Base-by-base conservation (phyloP, 2,329 filamentous ascomycete species). In the Sporothrix dimorphospora region DNA sequence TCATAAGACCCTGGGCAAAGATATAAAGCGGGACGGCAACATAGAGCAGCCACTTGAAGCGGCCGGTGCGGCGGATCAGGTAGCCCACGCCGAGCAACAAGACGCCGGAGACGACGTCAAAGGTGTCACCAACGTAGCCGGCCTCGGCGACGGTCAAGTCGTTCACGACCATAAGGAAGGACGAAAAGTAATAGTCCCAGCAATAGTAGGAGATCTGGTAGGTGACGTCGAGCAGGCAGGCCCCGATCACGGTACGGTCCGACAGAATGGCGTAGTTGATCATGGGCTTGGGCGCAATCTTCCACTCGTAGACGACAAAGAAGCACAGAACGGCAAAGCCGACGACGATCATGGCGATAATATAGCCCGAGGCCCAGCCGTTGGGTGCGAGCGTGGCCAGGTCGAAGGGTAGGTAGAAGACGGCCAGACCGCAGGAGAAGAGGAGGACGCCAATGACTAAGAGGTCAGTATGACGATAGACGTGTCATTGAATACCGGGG, bases 331-430 rank as follows among this genome's bases (percentile, higher is more conserved):
- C 84, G 0, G 89, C 76, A 40, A 87, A 83, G 4, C 91, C 91
- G 24, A 92, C 78, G 2, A 90, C 83, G 57, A 86, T 83, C 87
- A 91, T 89, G 69, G 84, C 82, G 73, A 90, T 86, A 77, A 90
- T 88, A 74, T 85, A 84, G 51, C 79, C 81, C 1, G 85, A 83
- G 30, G 79, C 79, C 87, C 87, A 90, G 8, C 83, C 84, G 59
- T 85, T 78, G 19, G 83, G 83, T 0, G 85, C 83, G 8, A 79
- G 77, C 7, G 77, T 74, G n/a, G 86, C 84, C 16, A 92, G 82
- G 5, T 61, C 90, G 77, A 93, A 88, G 0, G 91, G 90, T 0
- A 93, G 84, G 16, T 92, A 80, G 77, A 92, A 89, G 21, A 90
- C 78, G 3, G 85, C 83, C 30, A 90, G 83, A 3, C 88, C 90